Evolutionary conservation across 2,329 filamentous ascomycete genomes (phyloP), one percentile per base, ranked within the genome.

Genomic region (Neonectria ditissima): DNA sequence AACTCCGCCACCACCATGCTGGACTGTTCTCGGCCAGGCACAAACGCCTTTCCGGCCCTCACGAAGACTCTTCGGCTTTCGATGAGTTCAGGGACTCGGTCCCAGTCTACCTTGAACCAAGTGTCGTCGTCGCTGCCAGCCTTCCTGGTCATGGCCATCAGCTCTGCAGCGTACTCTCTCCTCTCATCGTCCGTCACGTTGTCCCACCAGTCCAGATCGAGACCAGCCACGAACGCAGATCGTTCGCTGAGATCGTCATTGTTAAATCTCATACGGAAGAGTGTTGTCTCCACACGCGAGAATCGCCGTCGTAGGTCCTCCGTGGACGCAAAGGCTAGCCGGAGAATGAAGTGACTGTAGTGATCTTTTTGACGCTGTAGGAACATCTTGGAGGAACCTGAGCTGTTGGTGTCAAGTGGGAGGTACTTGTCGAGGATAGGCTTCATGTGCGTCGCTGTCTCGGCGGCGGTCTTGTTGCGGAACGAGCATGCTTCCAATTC

Each of bases 101-200:
- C 92, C 94, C 95, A 99, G 74, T 97, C 93, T 1, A 98, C 93
- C 81, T 97, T 98, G 84, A 97, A 97, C 91, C 93, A 99, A 26
- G 83, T 89, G 73, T 96, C 93, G 44, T 97, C 93, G 16, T 97
- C 93, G 6, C 74, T 69, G 50, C 72, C 72, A 47, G 75, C 74
- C 69, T 80, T 80, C 55, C 77, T 79, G 10, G 76, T 66, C 57
- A 83, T 81, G 22, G 87, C 87, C 1, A 84, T 80, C 55, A 97
- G 79, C 62, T 92, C 86, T 0, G 87, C 81, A 1, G 84, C 83
- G 57, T 93, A 80, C 64, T 86, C 84, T n/a, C 80, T 75, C 69
- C 87, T 93, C 80, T 99, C 96, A 2, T 92, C 90, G 1, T 94
- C 92, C 0, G 85, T 83, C 1, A 98, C 92, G 32, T 88, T 83